Conservation (phyloP, 495 filamentous ascomycete genomes). For the Thermothielavioides terrestris region DNA sequence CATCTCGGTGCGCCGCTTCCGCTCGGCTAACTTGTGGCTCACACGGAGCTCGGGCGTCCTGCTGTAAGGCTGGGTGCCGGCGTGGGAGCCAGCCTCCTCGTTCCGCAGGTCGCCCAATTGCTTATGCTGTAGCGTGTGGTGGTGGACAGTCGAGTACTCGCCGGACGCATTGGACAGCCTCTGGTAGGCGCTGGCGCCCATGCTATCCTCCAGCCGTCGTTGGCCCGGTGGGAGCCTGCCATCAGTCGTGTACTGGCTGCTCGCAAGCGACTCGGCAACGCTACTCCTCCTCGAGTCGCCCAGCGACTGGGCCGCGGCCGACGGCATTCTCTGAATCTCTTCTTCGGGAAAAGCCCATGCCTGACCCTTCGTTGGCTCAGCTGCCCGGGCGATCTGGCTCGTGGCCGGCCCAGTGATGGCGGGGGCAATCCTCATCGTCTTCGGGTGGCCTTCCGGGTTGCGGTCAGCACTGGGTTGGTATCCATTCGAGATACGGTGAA, state of each 20-base stretch:
- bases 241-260: constrained; percentile 63
- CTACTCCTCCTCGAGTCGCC: constrained; percentile 64
- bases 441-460: constrained; percentile 44
- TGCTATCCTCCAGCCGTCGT: constrained; percentile 51
- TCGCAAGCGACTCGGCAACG: constrained; percentile 62
- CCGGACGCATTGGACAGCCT: constrained; percentile 23
- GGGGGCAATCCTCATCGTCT: constrained; percentile 54
- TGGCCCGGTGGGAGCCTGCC: constrained; percentile 63
- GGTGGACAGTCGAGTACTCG: constrained; percentile 48
- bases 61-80: constrained; percentile 71
- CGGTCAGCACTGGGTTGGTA: constrained; percentile 50
- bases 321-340: constrained; percentile 45
- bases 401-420: constrained; percentile 68
- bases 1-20: constrained; percentile 96
- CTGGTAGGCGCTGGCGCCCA: constrained; percentile 22
- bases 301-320: constrained; percentile 42
- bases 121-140: constrained; percentile 69
- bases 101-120: constrained; percentile 58
- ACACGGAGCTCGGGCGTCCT: constrained; percentile 90
- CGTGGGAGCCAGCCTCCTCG: constrained; percentile 46
- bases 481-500: constrained; percentile 54
- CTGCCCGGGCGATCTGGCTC: constrained; percentile 69
- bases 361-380: constrained; percentile 72
- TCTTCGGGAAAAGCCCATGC: constrained; percentile 79
- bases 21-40: constrained; percentile 91